Percentiles rank a stretch among this genome's conserved stretches.
Evolutionary conservation across 2,329 filamentous ascomycete genomes (phyloP).

Genomic region (Aureobasidium sp.): DNA sequence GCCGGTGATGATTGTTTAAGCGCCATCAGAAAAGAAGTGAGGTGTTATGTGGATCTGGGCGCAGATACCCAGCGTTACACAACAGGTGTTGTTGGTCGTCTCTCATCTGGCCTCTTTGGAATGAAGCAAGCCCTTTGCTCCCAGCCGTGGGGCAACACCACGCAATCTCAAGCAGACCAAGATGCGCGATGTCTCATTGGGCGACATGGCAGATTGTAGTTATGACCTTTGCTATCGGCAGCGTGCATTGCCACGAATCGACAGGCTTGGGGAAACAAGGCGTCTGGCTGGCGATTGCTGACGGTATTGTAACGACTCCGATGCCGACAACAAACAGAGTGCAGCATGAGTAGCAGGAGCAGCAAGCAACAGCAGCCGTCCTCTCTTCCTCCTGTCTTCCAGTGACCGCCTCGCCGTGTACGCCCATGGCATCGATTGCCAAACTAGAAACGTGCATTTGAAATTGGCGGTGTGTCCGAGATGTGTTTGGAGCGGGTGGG

Average conservation of each 20-base stretch:
- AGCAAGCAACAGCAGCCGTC: conserved; percentile 11
- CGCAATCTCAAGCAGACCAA: conserved; percentile 5
- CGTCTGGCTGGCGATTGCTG: conserved; percentile 9
- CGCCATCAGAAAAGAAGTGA: background rate
- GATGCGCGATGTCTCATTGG: conserved; percentile 3
- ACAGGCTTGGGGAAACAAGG: conserved; percentile 7
- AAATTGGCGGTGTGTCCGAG: conserved; percentile 13
- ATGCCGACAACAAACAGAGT: conserved; percentile 6
- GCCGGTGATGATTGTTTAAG: background rate
- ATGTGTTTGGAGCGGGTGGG: conserved; percentile 13
- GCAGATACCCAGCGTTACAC: background rate
- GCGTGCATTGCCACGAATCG: conserved; percentile 5
- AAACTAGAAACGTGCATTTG: conserved; percentile 10
- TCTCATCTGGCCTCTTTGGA: background rate
- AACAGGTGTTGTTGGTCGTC: conserved; percentile 7
- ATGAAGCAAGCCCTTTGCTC: conserved; percentile 1
- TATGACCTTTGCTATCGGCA: background rate
- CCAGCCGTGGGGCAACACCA: background rate
- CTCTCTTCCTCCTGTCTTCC: background rate
- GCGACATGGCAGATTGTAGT: background rate
- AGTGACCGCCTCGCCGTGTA: conserved; percentile 9
- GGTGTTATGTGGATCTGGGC: conserved; percentile 4
- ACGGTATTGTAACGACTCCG: background rate
- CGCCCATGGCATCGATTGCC: conserved; percentile 5
- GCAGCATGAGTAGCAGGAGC: conserved; percentile 1